Evolutionary conservation across 169 alveolate genomes (phyloP).

Genomic region (Plasmodium sp.): DNA sequence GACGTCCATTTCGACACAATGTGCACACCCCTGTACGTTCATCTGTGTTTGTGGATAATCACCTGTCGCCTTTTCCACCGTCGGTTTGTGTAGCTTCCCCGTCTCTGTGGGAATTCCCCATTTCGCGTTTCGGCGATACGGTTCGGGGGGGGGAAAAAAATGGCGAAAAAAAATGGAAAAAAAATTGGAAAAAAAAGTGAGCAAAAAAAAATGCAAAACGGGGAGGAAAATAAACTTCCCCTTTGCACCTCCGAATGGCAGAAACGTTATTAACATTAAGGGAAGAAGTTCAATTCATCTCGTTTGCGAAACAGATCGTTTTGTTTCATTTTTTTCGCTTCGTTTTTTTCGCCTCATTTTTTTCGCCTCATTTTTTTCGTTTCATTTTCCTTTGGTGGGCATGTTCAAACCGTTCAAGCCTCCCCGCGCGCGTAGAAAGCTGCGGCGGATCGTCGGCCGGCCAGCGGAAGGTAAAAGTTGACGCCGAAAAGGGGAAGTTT

Average conservation of each 20-base stretch:
- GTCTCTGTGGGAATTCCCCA: neutral
- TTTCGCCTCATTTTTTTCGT: neutral
- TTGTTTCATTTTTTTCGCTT: neutral
- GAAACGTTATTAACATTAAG: neutral
- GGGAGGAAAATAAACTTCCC: neutral
- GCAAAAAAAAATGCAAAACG: neutral
- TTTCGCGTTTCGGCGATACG: neutral
- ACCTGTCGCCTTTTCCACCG: neutral
- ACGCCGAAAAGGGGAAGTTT: neutral
- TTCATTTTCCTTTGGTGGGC: neutral
- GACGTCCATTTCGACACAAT: neutral
- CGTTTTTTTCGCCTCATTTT: neutral
- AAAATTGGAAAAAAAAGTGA: neutral
- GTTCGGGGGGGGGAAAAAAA: neutral
- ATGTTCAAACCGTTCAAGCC: neutral
- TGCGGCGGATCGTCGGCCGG: neutral
- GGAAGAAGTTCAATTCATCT: neutral
- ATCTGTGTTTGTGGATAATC: neutral
- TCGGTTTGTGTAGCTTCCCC: neutral
- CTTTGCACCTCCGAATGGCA: neutral
- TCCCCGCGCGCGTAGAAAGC: neutral
- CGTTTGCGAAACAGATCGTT: neutral
- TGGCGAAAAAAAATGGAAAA: neutral
- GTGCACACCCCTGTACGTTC: neutral
- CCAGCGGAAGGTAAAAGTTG: neutral